Evolutionary conservation across 805 yeast species (phyloP).

Genomic region (Ogataea dorogensis): DNA sequence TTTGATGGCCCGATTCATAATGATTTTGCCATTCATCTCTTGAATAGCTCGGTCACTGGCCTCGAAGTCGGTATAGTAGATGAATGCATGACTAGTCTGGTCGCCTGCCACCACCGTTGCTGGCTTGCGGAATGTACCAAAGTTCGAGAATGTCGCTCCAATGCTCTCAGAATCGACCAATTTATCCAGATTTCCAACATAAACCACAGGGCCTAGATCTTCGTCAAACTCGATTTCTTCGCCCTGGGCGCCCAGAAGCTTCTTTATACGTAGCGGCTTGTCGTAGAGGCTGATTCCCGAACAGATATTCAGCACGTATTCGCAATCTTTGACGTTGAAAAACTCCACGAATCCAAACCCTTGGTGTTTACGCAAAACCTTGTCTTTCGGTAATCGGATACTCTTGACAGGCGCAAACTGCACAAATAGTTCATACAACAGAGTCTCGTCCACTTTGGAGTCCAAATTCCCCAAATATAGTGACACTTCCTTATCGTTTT

Average conservation of each 20-base stretch:
- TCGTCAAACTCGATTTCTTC: slow-evolving; percentile 12
- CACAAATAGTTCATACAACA: slow-evolving; percentile 76
- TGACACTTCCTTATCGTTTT: slow-evolving; percentile 51
- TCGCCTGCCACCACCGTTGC: slow-evolving; percentile 53
- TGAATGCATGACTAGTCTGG: slow-evolving; percentile 61
- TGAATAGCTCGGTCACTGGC: slow-evolving; percentile 70
- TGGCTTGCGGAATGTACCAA: slow-evolving; percentile 56
- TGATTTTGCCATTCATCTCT: slow-evolving; percentile 62
- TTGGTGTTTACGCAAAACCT: slow-evolving; percentile 65
- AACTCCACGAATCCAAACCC: slow-evolving; percentile 90
- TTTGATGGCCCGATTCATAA: slow-evolving; percentile 62
- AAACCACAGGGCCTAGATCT: slow-evolving; percentile 50
- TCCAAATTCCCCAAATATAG: slow-evolving; percentile 84
- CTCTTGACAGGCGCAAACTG: slow-evolving; percentile 79
- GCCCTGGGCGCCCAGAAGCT: slow-evolving; percentile 28
- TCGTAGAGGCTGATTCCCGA: slow-evolving; percentile 62
- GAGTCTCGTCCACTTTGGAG: slow-evolving; percentile 63
- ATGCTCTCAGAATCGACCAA: slow-evolving; percentile 61
- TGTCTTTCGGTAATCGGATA: slow-evolving; percentile 77
- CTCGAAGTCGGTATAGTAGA: slow-evolving; percentile 62
- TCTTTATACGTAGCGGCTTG: slow-evolving; percentile 56
- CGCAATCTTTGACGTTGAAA: slow-evolving; percentile 56
- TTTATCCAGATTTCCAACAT: slow-evolving; percentile 61
- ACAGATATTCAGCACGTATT: slow-evolving; percentile 62
- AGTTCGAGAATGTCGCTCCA: slow-evolving; percentile 56